Percentiles rank a stretch among this genome's conserved stretches.
phyloP scores from a whole-genome alignment of 1,284 basidiomycete species.

The Heterobasidion annosum region DNA sequence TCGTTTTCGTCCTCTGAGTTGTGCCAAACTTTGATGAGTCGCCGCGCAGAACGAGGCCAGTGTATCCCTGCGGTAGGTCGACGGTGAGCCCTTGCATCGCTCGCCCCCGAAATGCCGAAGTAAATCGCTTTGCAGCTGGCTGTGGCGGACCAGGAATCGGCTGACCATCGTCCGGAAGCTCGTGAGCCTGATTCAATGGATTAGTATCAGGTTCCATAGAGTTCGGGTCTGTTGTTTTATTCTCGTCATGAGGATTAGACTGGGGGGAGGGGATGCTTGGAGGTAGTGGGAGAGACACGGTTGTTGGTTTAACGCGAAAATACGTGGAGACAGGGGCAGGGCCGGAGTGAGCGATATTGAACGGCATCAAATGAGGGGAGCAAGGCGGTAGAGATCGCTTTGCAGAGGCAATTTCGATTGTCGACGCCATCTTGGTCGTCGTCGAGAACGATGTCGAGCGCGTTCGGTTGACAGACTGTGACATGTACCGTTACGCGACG shows the following conservation, averaged over 20 bases:
- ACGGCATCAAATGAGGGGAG: constrained; percentile 69
- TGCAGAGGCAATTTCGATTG: not conserved
- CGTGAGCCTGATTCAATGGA: not conserved
- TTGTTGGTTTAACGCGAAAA: constrained; percentile 44
- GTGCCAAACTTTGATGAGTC: constrained; percentile 16
- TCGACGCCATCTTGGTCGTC: not conserved
- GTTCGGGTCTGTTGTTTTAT: not conserved
- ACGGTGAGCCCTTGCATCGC: constrained; percentile 57
- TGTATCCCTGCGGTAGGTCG: constrained; percentile 55
- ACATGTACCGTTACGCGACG: not conserved
- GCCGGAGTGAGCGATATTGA: constrained; percentile 64
- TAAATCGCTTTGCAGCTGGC: constrained; percentile 29
- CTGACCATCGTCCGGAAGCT: not conserved
- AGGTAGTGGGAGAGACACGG: constrained; percentile 17
- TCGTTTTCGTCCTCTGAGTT: constrained; percentile 11
- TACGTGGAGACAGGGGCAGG: constrained; percentile 66
- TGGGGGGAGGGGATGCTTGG: constrained; percentile 17
- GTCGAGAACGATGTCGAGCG: not conserved
- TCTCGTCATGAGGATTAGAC: not conserved
- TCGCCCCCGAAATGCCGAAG: constrained; percentile 66
- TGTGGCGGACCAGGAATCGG: constrained; percentile 1
- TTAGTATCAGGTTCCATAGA: not conserved
- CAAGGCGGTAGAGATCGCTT: constrained; percentile 20
- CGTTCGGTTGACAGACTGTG: not conserved
- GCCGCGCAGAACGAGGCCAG: constrained; percentile 48